Evolutionary conservation across 192 early-diverging fungal species (phyloP).

Genomic region (Coemansia sp.): DNA sequence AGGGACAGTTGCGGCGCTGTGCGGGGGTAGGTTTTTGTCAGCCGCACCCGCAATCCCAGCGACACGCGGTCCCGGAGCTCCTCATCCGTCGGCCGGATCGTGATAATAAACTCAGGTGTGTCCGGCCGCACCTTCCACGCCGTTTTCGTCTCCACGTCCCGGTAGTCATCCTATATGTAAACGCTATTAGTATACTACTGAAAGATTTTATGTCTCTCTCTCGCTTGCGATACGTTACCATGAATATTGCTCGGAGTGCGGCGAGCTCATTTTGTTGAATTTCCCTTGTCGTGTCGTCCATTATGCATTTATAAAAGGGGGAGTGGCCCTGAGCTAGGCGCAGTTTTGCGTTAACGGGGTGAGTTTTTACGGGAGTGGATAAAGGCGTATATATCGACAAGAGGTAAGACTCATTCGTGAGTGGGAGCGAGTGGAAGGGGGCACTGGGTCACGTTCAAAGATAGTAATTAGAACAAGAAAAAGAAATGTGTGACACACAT

Average conservation of each 20-base stretch:
- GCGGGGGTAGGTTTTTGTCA: constrained; percentile 69
- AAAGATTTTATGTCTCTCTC: too few species aligned
- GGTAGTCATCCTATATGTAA: constrained; percentile 42
- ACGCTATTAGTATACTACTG: background rate
- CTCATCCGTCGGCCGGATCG: constrained; percentile 32
- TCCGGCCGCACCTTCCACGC: constrained; percentile 48
- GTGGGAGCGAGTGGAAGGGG: background rate
- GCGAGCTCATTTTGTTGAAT: constrained; percentile 74
- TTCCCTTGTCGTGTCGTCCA: constrained; percentile 47
- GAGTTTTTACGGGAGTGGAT: background rate
- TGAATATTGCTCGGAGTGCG: constrained; percentile 62
- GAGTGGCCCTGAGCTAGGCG: background rate
- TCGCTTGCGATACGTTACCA: constrained; percentile 18
- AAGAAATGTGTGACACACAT: background rate
- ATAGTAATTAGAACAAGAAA: background rate
- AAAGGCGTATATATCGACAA: background rate
- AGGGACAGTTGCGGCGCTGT: constrained; percentile 60
- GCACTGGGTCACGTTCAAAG: background rate
- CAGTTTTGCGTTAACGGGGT: background rate
- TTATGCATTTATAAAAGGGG: constrained; percentile 19
- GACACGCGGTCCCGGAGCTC: constrained; percentile 27
- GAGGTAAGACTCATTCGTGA: background rate
- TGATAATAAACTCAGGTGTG: constrained; percentile 41
- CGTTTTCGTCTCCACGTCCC: constrained; percentile 35
- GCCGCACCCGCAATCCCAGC: constrained; percentile 35